These are phyloP conservation scores for Geranomyces michiganensis DNA, from an alignment of 192 early-diverging fungal genomes.

Conservation along the genomic window DNA sequence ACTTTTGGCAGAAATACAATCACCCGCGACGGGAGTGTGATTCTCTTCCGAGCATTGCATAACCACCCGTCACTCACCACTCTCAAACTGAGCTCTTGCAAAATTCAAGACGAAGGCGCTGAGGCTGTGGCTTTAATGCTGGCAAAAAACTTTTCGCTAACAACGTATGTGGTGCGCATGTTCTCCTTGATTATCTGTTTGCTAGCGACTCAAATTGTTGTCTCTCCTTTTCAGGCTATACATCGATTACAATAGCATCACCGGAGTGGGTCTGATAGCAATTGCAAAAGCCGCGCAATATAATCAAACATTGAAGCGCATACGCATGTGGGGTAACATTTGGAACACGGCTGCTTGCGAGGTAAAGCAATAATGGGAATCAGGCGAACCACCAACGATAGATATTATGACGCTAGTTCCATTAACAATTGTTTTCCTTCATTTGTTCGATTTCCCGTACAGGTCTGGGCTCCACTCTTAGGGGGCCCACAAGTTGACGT, in stretches of 20 bases:
- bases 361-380: constrained; percentile 31
- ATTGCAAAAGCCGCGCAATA: constrained; percentile 38
- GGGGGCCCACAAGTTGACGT: constrained; percentile 40
- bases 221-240: constrained; percentile 35
- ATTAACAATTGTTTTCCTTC: background rate
- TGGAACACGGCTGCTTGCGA: constrained; percentile 49
- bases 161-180: constrained; percentile 13
- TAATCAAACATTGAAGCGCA: constrained; percentile 33
- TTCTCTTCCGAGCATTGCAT: constrained; percentile 45
- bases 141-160: constrained; percentile 41
- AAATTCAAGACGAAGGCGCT: constrained; percentile 56
- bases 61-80: constrained; percentile 38
- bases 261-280: constrained; percentile 41
- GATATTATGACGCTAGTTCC: constrained; percentile 1
- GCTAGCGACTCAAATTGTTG: background rate
- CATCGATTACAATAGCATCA: constrained; percentile 54
- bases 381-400: background rate
- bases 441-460: constrained; percentile 6
- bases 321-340: constrained; percentile 53
- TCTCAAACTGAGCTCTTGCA: constrained; percentile 50
- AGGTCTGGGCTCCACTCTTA: constrained; percentile 39
- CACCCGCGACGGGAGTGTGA: constrained; percentile 53
- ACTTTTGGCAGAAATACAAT: constrained; percentile 44
- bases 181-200: background rate
- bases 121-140: constrained; percentile 47